These are phyloP conservation scores for Phytophthora agathidicida DNA, from an alignment of 352 stramenopile genomes.

Conservation along the genomic window DNA sequence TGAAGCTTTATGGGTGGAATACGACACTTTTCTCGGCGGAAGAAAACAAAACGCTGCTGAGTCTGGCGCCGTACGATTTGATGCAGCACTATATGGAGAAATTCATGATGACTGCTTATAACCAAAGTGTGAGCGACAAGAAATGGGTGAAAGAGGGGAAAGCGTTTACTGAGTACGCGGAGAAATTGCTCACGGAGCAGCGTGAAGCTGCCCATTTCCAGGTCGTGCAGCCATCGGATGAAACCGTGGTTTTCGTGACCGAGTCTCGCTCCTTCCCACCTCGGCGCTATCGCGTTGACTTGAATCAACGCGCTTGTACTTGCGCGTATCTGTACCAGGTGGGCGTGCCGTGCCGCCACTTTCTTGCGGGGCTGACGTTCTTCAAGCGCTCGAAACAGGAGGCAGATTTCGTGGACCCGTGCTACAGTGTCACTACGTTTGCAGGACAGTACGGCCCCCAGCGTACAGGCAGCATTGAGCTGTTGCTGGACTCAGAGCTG, in stretches of 20 bases:
- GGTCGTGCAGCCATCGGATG: slow-evolving; percentile 37
- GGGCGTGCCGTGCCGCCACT: slow-evolving; percentile 40
- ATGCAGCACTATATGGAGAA: slow-evolving; percentile 48
- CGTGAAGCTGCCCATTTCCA: slow-evolving; percentile 40
- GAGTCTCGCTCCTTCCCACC: slow-evolving; percentile 43
- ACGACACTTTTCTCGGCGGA: slow-evolving; percentile 32
- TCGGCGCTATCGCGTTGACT: slow-evolving; percentile 38
- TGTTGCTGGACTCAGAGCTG: slow-evolving; percentile 40
- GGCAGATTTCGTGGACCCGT: slow-evolving; percentile 19
- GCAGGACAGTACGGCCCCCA: slow-evolving; percentile 33
- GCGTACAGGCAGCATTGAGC: slow-evolving; percentile 31
- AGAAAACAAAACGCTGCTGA: slow-evolving; percentile 25
- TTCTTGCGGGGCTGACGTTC: slow-evolving; percentile 33
- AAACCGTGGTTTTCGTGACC: slow-evolving; percentile 37
- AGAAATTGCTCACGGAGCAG: slow-evolving; percentile 36
- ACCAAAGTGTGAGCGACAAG: slow-evolving; percentile 27
- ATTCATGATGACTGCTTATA: slow-evolving; percentile 39
- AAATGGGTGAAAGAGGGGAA: slow-evolving; percentile 31
- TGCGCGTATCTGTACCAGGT: slow-evolving; percentile 43
- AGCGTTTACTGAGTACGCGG: slow-evolving; percentile 27
- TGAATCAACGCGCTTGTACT: slow-evolving; percentile 35
- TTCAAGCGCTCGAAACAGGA: slow-evolving; percentile 33
- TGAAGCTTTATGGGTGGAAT: slow-evolving; percentile 41
- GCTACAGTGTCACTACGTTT: slow-evolving; percentile 33
- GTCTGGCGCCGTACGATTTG: slow-evolving; percentile 37